Base-by-base conservation (phyloP, 495 filamentous ascomycete genomes). In the Schizothecium vesticola region DNA sequence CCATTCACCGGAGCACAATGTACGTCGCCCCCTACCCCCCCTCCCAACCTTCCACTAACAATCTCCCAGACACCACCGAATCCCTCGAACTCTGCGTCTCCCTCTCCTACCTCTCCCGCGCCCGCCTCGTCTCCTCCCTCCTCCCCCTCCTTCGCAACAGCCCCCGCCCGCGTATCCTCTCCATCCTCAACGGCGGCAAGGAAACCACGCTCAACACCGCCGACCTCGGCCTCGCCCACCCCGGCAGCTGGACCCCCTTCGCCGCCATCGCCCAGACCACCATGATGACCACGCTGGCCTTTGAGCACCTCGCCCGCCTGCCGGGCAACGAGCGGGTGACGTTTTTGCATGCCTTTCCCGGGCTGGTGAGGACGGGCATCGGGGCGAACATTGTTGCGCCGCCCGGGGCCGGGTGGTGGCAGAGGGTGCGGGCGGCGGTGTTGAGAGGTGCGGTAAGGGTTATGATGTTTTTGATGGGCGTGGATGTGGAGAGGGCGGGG, bases 41-140 rank as follows among this genome's bases (percentile, higher is more conserved):
- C 24, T 58, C 51, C 16, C 23, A n/a, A 8, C 0, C 33, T 3
- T 22, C 43, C 25, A 13, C 63, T 66, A 58, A 61, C 6, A 23
- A 12, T n/a, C 25, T 0, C 13, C 16, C 33, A 69, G 67, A 68
- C 36, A 70, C 72, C 3, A 31, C 43, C 11, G 74, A 76, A 59
- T 65, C 60, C 26, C 61, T 71, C 28, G 63, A 73, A 21, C 33
- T 22, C 2, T 64, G 22, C 25, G 33, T 72, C 61, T 57, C 70
- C 4, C 26, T 76, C 19, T 72, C 69, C 2, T 75, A 75, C 33
- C 70, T 59, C 26, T 61, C 73, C 1, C 71, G 73, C 36, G 31
- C 71, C 19, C 67, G 71, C 12, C 69, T 75, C 0, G 26, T 67
- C 2, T 57, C 23, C 11, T 70, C 72, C 21, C 63, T 74, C 3